Conservation (phyloP, 2,329 filamentous ascomycete species). For the Calonectria montana region DNA sequence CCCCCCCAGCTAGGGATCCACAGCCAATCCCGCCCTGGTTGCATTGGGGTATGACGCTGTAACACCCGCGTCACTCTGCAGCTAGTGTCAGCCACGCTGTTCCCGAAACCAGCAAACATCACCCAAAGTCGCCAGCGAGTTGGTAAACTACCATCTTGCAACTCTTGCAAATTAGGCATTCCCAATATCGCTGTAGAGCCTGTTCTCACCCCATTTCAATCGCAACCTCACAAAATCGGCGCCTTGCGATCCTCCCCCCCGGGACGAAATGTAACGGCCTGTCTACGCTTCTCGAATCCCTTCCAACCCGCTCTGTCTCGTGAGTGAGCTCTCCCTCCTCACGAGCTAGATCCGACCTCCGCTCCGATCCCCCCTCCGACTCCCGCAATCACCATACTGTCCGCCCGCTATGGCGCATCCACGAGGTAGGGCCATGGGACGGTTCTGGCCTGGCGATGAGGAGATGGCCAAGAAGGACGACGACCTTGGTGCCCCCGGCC, state of each 20-base stretch:
- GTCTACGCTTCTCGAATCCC: background rate
- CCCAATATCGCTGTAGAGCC: background rate
- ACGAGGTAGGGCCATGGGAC: slow-evolving; percentile 46
- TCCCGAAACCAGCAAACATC: slow-evolving; percentile 13
- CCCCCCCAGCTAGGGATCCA: background rate
- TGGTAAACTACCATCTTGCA: background rate
- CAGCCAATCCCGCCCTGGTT: background rate
- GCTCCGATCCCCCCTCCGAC: background rate
- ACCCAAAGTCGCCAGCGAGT: background rate
- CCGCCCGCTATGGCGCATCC: slow-evolving; percentile 49
- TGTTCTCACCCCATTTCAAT: background rate
- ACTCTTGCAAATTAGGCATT: background rate
- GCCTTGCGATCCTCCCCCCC: background rate
- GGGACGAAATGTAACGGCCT: slow-evolving; percentile 26
- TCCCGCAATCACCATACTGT: background rate
- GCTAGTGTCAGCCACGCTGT: slow-evolving; percentile 21
- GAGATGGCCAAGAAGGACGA: slow-evolving; percentile 72
- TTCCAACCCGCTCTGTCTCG: slow-evolving; percentile 1
- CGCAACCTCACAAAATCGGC: background rate
- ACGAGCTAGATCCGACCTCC: slow-evolving; percentile 13
- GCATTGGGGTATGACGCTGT: slow-evolving; percentile 10
- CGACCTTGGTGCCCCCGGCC: slow-evolving; percentile 53
- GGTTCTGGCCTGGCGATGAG: slow-evolving; percentile 63
- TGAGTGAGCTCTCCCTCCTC: slow-evolving; percentile 9
- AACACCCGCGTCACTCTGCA: background rate